Base-by-base conservation (phyloP, 1,139 yeast species). In the Zygosaccharomyces pseudobailii region DNA sequence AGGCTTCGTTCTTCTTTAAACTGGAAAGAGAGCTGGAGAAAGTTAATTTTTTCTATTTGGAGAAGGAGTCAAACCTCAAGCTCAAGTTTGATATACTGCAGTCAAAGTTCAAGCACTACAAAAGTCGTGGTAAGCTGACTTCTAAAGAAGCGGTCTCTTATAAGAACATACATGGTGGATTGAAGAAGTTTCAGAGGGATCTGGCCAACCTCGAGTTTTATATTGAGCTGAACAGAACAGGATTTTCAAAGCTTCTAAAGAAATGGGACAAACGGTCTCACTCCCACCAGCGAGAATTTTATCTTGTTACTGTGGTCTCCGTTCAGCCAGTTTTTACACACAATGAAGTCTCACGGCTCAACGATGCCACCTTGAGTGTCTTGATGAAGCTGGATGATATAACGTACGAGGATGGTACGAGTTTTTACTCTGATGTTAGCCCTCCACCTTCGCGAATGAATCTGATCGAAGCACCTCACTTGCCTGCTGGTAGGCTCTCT, bases 211-310 rank as follows among this genome's bases (percentile, higher is more conserved):
- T 92, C 25, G 96, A 92, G 63, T 97, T 90, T 66, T 92, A 87
- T 67, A 89, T 92, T 37, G 96, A 90, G 65, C 73, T 92, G 51
- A 92, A 92, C 63, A 96, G 92, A 61, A 88, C 96, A 0, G 98
- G 97, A 17, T 92, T 92, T 67, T 83, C 94, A 25, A 92, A 92
- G 68, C 97, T 88, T 30, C 78, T 92, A 58, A 92, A 92, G 65
- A 92, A 92, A 70, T 92, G 98, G 98, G 98, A 92, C 67, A 92
- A 92, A 68, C 75, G 97, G 52, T 88, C 97, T 17, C 89, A 90
- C 59, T 87, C 96, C 1, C 95, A 88, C 57, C 90, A 97, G 7
- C 89, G 89, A 63, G 98, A 92, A 65, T 74, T 92, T 45, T 92
- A 90, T 64, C 75, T 92, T 39, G 83, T 88, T 43, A 83, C 97